phyloP scores from a whole-genome alignment of 2,329 filamentous ascomycete species.

The Exophiala oligosperma region DNA sequence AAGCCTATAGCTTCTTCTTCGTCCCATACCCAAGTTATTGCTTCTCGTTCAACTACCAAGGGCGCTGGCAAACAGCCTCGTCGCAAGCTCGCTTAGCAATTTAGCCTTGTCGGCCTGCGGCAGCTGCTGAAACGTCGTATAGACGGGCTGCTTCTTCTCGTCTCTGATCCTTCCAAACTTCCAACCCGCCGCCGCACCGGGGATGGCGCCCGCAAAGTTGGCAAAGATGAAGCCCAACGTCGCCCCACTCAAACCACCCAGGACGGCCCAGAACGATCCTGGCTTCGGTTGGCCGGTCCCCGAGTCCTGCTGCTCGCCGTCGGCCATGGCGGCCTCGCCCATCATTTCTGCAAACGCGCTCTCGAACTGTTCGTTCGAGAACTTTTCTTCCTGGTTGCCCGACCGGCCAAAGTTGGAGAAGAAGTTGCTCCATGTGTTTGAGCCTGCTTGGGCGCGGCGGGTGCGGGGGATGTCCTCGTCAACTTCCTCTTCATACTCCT shows the following conservation, averaged over 20 bases:
- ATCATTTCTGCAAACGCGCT: slow-evolving; percentile 89
- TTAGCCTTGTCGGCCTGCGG: slow-evolving; percentile 78
- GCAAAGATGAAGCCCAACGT: slow-evolving; percentile 93
- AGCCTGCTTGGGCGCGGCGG: slow-evolving; percentile 36
- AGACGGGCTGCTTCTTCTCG: slow-evolving; percentile 91
- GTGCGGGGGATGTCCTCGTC: slow-evolving; percentile 30
- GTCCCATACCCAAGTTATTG: not conserved
- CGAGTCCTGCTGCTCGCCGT: slow-evolving; percentile 55
- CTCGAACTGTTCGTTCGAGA: slow-evolving; percentile 81
- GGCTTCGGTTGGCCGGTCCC: slow-evolving; percentile 34
- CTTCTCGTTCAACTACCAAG: not conserved
- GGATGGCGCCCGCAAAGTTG: slow-evolving; percentile 84
- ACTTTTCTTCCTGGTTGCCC: slow-evolving; percentile 49
- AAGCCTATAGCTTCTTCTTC: too few species aligned
- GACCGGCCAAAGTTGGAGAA: slow-evolving; percentile 58
- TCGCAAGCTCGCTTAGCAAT: slow-evolving; percentile 79
- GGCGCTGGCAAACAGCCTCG: slow-evolving; percentile 68
- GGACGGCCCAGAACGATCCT: slow-evolving; percentile 79
- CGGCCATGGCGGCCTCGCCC: slow-evolving; percentile 78
- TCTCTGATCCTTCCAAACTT: slow-evolving; percentile 86
- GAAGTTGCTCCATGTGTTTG: slow-evolving; percentile 73
- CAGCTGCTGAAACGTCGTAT: slow-evolving; percentile 83
- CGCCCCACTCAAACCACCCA: slow-evolving; percentile 83
- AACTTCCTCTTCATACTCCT: slow-evolving; percentile 50
- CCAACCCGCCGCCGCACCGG: slow-evolving; percentile 90